Base-by-base conservation (phyloP, 176 grass and related monocot genomes). In the Triticum turgidum region DNA sequence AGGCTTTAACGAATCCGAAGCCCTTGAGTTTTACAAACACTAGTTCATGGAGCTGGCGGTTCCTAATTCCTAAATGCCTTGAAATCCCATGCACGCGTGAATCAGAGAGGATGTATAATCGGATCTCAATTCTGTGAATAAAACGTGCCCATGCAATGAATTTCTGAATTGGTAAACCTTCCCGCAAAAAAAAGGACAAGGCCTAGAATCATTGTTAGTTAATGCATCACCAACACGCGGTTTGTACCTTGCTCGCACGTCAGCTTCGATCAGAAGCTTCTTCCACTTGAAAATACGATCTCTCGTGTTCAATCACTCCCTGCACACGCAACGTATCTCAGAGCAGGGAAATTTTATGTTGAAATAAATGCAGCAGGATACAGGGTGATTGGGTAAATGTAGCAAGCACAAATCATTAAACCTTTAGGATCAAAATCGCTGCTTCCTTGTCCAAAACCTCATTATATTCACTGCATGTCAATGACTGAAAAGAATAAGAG, bases 401-500 rank as follows among this genome's bases (percentile, higher is more conserved):
- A 76, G 32, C n/a, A 87, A 74, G 21, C 3, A 62, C 0, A 65
- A 44, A 83, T 9, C 20, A 68, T 25, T 62, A 71, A 65, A 95
- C 90, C 92, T 91, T 84, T 2, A 96, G 89, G 81, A 98, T 91
- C 81, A 96, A 20, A 81, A 94, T 72, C 11, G 97, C 92, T 0
- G 92, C 93, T 51, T 94, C 86, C 82, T 94, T 96, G 87, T 96
- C 73, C 87, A 98, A 76, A 77, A 96, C 93, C 62, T 85, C 91
- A 41, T 98, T 98, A 51, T 98, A 96, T 91, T 94, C 97, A 10
- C 92, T 52, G 58, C 97, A 98, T 30, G 94, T 95, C 68, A 91
- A 11, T 11, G 88, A 86, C 89, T 98, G 87, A 27, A 85, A 73
- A 82, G 45, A 9, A 33, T 21, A n/a, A 77, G 0, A 30, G 25